Evolutionary conservation across 768 basidiomycete species (phyloP).

Genomic region (Gyrodon lividus): DNA sequence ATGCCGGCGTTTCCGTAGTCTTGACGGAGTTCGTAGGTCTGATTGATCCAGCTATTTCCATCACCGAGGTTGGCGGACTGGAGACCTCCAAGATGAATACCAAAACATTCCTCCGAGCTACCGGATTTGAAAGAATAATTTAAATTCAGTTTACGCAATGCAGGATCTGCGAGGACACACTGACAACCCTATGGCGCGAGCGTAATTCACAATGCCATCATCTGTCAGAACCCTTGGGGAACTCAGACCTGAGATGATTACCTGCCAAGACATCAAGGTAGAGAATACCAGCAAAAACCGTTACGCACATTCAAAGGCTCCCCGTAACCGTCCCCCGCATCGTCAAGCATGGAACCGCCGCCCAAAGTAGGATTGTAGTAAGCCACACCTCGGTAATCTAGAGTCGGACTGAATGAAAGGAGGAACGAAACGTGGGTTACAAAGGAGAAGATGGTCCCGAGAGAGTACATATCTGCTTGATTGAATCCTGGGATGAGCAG

Average conservation of each 20-base stretch:
- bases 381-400: slow-evolving; percentile 10
- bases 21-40: slow-evolving; percentile 44
- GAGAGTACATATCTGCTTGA: slow-evolving; percentile 7
- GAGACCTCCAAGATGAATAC: too few relatives aligned
- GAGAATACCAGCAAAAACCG: background rate
- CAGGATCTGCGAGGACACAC: slow-evolving; percentile 13
- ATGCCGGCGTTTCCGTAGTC: slow-evolving; percentile 36
- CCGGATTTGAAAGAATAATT: slow-evolving; percentile 8
- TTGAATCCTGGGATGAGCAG: too few relatives aligned
- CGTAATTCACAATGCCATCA: slow-evolving; percentile 56
- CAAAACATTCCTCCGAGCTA: slow-evolving; percentile 41
- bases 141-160: background rate
- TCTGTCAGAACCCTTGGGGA: slow-evolving; percentile 56
- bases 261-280: slow-evolving; percentile 25
- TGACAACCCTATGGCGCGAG: slow-evolving; percentile 62
- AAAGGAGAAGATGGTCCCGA: slow-evolving; percentile 1
- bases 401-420: background rate
- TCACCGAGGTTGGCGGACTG: slow-evolving; percentile 48
- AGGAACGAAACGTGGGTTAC: slow-evolving; percentile 4
- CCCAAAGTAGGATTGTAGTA: slow-evolving; percentile 35
- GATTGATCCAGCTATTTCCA: slow-evolving; percentile 43
- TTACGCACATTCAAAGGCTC: slow-evolving; percentile 44
- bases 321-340: slow-evolving; percentile 38
- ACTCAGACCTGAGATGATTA: slow-evolving; percentile 67
- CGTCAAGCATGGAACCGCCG: slow-evolving; percentile 46